Evolutionary conservation across 108 stramenopile genomes (phyloP).

Genomic region (Nitzschia putrida): DNA sequence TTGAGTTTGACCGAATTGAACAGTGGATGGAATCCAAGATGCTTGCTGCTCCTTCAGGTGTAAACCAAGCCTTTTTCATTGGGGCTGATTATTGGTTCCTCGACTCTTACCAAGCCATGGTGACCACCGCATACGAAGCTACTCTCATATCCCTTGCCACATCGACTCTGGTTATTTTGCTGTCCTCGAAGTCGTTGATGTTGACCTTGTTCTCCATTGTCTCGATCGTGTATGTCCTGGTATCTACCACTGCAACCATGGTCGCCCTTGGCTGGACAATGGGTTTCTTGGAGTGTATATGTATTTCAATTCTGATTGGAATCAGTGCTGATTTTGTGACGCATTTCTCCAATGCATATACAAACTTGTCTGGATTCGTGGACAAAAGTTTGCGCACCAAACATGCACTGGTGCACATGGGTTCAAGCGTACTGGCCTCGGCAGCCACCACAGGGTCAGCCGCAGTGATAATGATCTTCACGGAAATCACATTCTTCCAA

Average conservation of each 20-base stretch:
- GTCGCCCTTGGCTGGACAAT: slow-evolving; percentile 46
- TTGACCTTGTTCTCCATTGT: slow-evolving; percentile 37
- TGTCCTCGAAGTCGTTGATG: slow-evolving; percentile 38
- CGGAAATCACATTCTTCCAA: slow-evolving; percentile 27
- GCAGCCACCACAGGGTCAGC: slow-evolving; percentile 41
- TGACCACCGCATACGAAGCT: slow-evolving; percentile 24
- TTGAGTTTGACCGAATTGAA: slow-evolving; percentile 41
- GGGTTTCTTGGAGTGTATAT: slow-evolving; percentile 47
- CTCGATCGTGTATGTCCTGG: slow-evolving; percentile 38
- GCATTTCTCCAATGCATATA: slow-evolving; percentile 52
- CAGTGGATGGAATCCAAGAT: slow-evolving; percentile 33
- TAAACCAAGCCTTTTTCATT: slow-evolving; percentile 22
- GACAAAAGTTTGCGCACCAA: slow-evolving; percentile 30
- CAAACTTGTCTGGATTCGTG: background rate
- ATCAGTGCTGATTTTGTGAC: slow-evolving; percentile 48
- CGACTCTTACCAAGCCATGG: slow-evolving; percentile 42
- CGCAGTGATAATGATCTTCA: slow-evolving; percentile 50
- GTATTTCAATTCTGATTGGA: slow-evolving; percentile 52
- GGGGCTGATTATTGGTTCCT: slow-evolving; percentile 44
- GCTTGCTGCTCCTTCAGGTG: slow-evolving; percentile 23
- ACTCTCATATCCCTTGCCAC: slow-evolving; percentile 33
- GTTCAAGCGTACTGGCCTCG: slow-evolving; percentile 47
- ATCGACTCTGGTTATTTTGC: slow-evolving; percentile 38
- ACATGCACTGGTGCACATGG: slow-evolving; percentile 44
- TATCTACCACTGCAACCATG: slow-evolving; percentile 43